phyloP scores from a whole-genome alignment of 805 yeast genomes.

The Starmerella apis region DNA sequence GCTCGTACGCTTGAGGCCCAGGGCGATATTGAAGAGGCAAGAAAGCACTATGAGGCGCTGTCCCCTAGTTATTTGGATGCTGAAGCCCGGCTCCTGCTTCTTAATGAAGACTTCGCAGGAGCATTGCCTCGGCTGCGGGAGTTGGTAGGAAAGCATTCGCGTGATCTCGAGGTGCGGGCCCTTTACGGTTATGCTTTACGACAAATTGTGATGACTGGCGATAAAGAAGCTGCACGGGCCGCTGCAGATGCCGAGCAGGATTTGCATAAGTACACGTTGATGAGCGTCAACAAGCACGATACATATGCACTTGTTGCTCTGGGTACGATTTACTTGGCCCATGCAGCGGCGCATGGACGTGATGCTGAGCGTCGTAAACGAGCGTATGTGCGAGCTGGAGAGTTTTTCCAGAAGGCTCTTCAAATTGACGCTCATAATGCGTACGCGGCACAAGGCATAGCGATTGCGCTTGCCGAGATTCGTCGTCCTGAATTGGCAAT shows the following conservation, averaged over 20 bases:
- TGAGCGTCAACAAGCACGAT: conserved; percentile 71
- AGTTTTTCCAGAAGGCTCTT: conserved; percentile 77
- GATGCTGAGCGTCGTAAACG: conserved; percentile 52
- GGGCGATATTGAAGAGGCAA: conserved; percentile 34
- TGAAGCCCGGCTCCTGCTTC: conserved; percentile 16
- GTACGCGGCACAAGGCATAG: conserved; percentile 96
- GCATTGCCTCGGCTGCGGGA: not conserved
- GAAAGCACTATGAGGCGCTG: conserved; percentile 37
- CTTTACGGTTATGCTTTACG: conserved; percentile 83
- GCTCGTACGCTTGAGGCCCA: conserved; percentile 60
- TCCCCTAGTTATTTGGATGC: conserved; percentile 10
- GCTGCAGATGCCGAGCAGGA: conserved; percentile 54
- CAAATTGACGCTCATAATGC: conserved; percentile 75
- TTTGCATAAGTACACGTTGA: conserved; percentile 77
- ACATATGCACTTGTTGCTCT: conserved; percentile 77
- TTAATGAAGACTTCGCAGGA: not conserved
- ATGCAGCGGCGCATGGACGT: conserved; percentile 50
- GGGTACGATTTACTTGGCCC: conserved; percentile 70
- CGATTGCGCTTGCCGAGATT: conserved; percentile 81
- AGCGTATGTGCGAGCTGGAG: conserved; percentile 82
- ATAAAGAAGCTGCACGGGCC: conserved; percentile 29
- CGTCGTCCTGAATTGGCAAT: conserved; percentile 59
- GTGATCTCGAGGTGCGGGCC: conserved; percentile 73
- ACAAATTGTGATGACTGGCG: conserved; percentile 6
- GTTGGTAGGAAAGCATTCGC: conserved; percentile 31